A percentile compares a stretch with the other conserved stretches of the same genome.
Evolutionary conservation across 2,329 filamentous ascomycete species (phyloP).

Genomic region (Pseudohalonectria lignicola): DNA sequence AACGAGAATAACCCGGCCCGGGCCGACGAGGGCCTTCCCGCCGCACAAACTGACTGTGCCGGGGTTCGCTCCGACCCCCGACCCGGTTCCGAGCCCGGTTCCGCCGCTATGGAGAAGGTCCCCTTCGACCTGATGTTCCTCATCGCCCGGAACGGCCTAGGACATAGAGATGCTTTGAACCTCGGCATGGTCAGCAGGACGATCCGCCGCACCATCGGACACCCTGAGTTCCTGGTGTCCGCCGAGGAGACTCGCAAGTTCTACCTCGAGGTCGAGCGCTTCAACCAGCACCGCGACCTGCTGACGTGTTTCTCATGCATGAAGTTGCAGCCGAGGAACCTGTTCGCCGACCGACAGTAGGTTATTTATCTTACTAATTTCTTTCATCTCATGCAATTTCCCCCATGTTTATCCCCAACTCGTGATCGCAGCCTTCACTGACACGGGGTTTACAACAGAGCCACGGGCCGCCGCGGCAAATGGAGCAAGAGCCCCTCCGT

Average conservation of each 20-base stretch:
- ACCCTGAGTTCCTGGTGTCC: constrained; percentile 2
- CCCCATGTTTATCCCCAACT: no score
- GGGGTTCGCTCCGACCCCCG: no score
- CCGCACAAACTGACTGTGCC: no score
- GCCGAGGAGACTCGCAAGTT: constrained; percentile 1
- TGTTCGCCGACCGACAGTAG: constrained; percentile 4
- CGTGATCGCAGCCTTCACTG: no score
- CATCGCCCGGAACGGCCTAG: constrained; percentile 3
- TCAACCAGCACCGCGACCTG: constrained; percentile 3
- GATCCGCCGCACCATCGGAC: constrained; percentile 1
- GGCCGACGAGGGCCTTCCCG: no score
- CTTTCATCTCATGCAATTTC: neutral
- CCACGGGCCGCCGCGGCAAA: neutral
- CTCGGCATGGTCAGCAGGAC: constrained; percentile 2
- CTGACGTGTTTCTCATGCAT: constrained; percentile 7
- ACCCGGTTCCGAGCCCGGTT: no score
- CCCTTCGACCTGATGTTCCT: constrained; percentile 7
- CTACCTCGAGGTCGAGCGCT: constrained; percentile 6
- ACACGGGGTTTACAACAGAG: no score
- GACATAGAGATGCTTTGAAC: constrained; percentile 3
- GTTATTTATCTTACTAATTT: neutral
- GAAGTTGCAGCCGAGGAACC: neutral
- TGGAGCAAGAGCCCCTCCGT: neutral
- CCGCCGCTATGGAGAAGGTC: constrained; percentile 1
- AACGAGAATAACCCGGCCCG: no score